Evolutionary conservation across 371 early-diverging fungal genomes (phyloP), one percentile per base, ranked within the genome.

Genomic region (Paraphysoderma sedebokerense): DNA sequence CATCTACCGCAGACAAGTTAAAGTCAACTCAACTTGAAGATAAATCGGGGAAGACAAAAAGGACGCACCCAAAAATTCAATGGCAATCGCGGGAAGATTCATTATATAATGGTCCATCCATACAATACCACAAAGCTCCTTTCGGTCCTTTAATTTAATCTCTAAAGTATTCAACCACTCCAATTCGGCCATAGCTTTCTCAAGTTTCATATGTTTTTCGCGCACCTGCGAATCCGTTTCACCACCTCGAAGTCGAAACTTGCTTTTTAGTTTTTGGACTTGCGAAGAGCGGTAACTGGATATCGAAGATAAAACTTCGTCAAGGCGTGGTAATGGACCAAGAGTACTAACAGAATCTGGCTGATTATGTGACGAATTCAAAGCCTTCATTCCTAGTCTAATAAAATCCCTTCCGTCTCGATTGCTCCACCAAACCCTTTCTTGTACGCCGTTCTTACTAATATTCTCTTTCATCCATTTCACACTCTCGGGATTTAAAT

Each of bases 51-150:
- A 30, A 13, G 23, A 52, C 37, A 29, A 31, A 22, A 32, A 36
- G 13, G 47, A 41, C 48, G 28, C 62, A 78, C 80, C 87, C 36
- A 98, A 60, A 58, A 98, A 98, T 47, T 92, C 96, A 35, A 96
- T 76, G 1, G 95, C 92, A 0, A 86, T 86, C 3, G 88, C 96
- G 0, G 98, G 97, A 23, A 98, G 67, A 59, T 98, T 96, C 97
- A 98, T 93, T 1, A 97, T 82, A 52, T 87, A 90, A 58, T 98
- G 98, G 45, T 86, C 76, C 57, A 93, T n/a, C n/a, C n/a, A n/a
- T n/a, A n/a, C n/a, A n/a, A n/a, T n/a, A n/a, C n/a, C n/a, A n/a
- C n/a, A n/a, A n/a, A n/a, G n/a, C n/a, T n/a, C n/a, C n/a, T n/a
- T n/a, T n/a, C n/a, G n/a, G n/a, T n/a, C n/a, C n/a, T n/a, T n/a